These are phyloP conservation scores for Fusarium denticulatum DNA, from an alignment of 2,329 filamentous ascomycete species.

Conservation along the genomic window DNA sequence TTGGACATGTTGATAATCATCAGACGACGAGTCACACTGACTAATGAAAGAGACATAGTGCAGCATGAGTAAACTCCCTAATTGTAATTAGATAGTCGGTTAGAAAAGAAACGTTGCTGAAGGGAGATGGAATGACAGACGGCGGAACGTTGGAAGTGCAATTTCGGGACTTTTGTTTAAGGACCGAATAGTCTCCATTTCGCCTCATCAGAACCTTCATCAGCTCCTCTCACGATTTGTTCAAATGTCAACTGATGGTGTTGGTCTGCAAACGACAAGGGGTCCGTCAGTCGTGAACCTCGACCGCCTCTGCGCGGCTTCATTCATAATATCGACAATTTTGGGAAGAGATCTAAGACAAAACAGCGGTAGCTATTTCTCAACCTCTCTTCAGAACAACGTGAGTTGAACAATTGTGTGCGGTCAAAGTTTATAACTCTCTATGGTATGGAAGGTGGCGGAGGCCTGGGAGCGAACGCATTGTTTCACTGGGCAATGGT, in stretches of 20 bases:
- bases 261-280: not conserved
- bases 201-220: not conserved
- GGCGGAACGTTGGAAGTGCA: not conserved
- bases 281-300: not conserved
- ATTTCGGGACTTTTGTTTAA: not conserved
- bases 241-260: not conserved
- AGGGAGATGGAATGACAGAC: not conserved
- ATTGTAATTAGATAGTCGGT: not conserved
- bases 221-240: not conserved
- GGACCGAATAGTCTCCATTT: not conserved
- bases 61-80: not conserved
- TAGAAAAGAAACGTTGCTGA: not conserved
- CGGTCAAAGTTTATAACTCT: not conserved
- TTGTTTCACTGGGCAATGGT: accelerated
- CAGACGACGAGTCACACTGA: not conserved
- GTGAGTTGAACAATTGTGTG: not conserved
- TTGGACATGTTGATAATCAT: not conserved
- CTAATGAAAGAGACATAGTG: not conserved
- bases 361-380: not conserved
- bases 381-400: not conserved
- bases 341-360: not conserved
- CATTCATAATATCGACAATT: not conserved
- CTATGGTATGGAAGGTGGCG: not conserved
- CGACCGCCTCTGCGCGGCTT: not conserved
- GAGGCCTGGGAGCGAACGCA: not conserved